These are phyloP conservation scores for Eucalyptus brandiana DNA, from an alignment of 345 rosid genomes.

Conservation along the genomic window DNA sequence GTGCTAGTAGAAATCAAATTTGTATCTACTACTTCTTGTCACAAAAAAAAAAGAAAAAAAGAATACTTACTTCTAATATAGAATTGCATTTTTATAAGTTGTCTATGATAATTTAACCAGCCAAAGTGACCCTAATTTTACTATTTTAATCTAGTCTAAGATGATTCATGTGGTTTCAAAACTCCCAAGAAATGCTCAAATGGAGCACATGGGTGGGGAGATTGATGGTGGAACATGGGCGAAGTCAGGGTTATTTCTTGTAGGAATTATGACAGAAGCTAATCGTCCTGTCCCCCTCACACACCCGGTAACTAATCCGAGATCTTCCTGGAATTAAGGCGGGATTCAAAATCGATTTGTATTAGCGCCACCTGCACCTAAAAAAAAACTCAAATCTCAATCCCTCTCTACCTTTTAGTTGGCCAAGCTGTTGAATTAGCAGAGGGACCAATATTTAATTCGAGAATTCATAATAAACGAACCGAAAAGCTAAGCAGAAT, in stretches of 20 bases:
- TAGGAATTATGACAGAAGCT: neutral
- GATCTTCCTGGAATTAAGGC: neutral
- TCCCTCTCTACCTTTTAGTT: neutral
- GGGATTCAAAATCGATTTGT: neutral
- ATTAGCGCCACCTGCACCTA: neutral
- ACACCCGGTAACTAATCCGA: neutral
- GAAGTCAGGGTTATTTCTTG: neutral
- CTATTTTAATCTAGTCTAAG: neutral
- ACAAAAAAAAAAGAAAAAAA: neutral
- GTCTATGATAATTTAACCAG: neutral
- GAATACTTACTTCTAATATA: neutral
- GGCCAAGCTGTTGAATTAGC: neutral
- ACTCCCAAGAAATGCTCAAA: neutral
- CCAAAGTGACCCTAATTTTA: neutral
- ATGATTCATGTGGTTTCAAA: neutral
- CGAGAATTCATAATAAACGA: neutral
- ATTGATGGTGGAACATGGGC: neutral
- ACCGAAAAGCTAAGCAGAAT: neutral
- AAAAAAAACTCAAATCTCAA: neutral
- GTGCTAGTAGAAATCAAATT: neutral
- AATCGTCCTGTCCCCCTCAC: neutral
- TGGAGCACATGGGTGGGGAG: no score
- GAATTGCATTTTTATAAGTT: neutral
- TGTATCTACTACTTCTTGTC: neutral
- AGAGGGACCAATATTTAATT: neutral